Base-by-base conservation (phyloP, 2,329 filamentous ascomycete species). In the Plenodomus biglobosus region DNA sequence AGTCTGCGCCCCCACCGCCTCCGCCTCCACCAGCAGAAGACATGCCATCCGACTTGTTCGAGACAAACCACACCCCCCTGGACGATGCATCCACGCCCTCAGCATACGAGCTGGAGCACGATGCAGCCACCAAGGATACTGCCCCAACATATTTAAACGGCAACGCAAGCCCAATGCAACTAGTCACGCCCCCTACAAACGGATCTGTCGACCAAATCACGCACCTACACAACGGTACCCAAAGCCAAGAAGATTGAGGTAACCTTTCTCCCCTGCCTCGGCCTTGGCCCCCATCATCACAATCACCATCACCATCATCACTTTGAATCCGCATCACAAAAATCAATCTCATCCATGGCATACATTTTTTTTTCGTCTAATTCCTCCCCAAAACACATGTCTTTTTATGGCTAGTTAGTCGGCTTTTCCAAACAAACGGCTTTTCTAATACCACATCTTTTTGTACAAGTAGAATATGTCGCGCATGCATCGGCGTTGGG, bases 121-220 rank as follows among this genome's bases (percentile, higher is more conserved):
- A 42, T 21, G 16, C n/a, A 46, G 32, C 55, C 17, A 4, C 39
- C 4, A 45, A 53, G 13, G 46, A 22, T 11, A 61, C 56, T 30
- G 4, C 41, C 4, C 24, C 46, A 1, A 8, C 55, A 2, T 45
- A 48, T n/a, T 38, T 42, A 16, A 55, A 52, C 18, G 54, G 48
- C 3, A 42, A 59, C 19, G 39, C 43, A 17, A 73, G 71, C 44
- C 72, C 73, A 8, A 68, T 68, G 56, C 76, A 78, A 52, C 71
- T 76, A 18, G 76, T 76, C 3, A 79, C 76, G 8, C 76, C 70
- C 13, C 66, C 68, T 3, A 71, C 67, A 10, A 72, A 70, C 37
- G 67, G 68, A 32, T 65, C 63, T 13, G 59, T 50, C 18, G 63
- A 63, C 37, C 53, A 37, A 37, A 8, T 8, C 4, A 18, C 11